Conservation (phyloP, 2,329 filamentous ascomycete species). For the Paecilomyces formosus region DNA sequence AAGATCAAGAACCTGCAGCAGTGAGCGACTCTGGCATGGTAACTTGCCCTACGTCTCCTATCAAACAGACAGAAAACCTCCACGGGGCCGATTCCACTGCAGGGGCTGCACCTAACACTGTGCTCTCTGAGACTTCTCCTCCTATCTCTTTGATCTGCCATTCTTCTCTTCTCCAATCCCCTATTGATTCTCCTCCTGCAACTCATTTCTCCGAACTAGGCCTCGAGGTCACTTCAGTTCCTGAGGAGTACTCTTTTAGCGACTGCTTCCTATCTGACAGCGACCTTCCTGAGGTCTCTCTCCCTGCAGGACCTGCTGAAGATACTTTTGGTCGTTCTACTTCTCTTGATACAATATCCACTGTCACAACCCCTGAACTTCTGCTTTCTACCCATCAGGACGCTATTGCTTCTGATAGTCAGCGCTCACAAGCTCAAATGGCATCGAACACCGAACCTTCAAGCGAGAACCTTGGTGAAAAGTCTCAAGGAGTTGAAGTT, state of each 20-base stretch:
- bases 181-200: neutral
- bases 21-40: neutral
- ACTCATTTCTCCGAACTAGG: neutral
- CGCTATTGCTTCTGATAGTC: neutral
- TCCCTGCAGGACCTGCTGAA: neutral
- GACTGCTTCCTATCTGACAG: neutral
- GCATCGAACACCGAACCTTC: neutral
- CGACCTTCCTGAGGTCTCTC: neutral
- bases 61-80: slow-evolving; percentile 10
- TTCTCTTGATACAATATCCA: neutral
- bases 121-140: neutral
- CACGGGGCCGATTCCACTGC: neutral
- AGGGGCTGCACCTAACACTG: neutral
- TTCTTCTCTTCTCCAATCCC: neutral
- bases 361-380: neutral
- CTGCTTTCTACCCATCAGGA: neutral
- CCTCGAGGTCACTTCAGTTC: neutral
- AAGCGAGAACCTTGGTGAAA: neutral
- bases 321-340: neutral
- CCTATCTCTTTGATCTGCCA: neutral
- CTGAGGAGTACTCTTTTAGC: neutral
- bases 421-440: neutral
- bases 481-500: neutral
- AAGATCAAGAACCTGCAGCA: neutral
- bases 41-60: neutral